phyloP scores from a whole-genome alignment of 2,329 filamentous ascomycete genomes.

The Xylariaceae sp. region DNA sequence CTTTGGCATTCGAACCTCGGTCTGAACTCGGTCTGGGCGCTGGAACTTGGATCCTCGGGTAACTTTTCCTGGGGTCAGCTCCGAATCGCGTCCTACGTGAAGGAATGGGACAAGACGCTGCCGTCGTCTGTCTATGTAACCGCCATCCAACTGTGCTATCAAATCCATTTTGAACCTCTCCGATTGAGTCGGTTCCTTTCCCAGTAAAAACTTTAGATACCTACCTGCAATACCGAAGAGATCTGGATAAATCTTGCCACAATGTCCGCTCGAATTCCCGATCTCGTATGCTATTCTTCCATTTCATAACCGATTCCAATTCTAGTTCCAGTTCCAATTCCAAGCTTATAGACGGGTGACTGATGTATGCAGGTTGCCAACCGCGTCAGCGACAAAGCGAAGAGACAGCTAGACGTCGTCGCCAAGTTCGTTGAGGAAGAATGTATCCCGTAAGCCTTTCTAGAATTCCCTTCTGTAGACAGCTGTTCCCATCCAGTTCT shows the following conservation, averaged over 20 bases:
- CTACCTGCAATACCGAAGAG: background rate
- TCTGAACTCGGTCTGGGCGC: too few relatives aligned
- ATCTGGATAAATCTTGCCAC: constrained; percentile 5
- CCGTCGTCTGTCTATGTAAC: too few relatives aligned
- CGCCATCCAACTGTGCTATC: background rate
- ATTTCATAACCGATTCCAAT: constrained; percentile 3
- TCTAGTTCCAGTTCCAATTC: background rate
- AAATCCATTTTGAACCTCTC: background rate
- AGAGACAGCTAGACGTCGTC: constrained; percentile 78
- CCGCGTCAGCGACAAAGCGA: constrained; percentile 76
- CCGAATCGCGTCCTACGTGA: too few relatives aligned
- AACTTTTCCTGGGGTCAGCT: too few relatives aligned
- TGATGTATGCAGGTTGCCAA: constrained; percentile 37
- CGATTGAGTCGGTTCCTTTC: background rate
- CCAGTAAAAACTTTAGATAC: background rate
- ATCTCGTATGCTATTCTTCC: constrained; percentile 24
- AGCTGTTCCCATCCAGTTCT: constrained; percentile 13
- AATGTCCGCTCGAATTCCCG: constrained; percentile 31
- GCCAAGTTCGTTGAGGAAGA: constrained; percentile 97
- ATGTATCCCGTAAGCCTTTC: constrained; percentile 63
- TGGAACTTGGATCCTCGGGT: too few relatives aligned
- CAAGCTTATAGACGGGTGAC: constrained; percentile 9
- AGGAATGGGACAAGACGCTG: too few relatives aligned
- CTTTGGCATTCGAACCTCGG: too few relatives aligned
- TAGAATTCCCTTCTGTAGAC: background rate